These are phyloP conservation scores for Cladosporium sp. DNA, from an alignment of 2,329 filamentous ascomycete species.

Conservation along the genomic window DNA sequence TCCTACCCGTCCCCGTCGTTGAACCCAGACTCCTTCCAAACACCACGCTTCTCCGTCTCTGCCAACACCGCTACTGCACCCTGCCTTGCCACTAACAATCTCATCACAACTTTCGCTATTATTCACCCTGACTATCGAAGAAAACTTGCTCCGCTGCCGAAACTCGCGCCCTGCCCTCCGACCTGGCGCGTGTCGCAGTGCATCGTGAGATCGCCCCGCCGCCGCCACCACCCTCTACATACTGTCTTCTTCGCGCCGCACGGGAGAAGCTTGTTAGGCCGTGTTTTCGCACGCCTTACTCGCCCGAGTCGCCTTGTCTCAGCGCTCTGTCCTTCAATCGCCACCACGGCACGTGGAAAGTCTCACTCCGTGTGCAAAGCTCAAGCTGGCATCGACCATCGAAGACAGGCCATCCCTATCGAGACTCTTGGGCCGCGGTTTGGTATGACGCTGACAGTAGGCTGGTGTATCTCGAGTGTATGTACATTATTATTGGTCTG, in stretches of 20 bases:
- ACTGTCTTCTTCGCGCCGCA: background rate
- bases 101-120: background rate
- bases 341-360: constrained; percentile 7
- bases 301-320: constrained; percentile 1
- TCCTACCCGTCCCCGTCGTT: constrained; percentile 5
- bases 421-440: background rate
- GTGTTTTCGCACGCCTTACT: background rate
- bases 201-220: background rate
- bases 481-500: too few relatives aligned
- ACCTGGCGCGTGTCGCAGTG: background rate
- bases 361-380: background rate
- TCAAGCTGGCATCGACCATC: background rate
- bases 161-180: background rate
- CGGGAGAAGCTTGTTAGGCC: background rate
- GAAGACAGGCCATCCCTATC: background rate
- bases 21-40: background rate
- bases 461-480: background rate
- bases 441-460: background rate
- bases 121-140: background rate
- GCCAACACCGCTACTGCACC: constrained; percentile 1
- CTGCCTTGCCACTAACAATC: background rate
- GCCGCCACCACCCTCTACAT: background rate
- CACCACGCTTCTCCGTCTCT: background rate
- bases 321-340: background rate
- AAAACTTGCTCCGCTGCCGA: background rate